phyloP scores from a whole-genome alignment of 2,329 filamentous ascomycete genomes.

The Penicillium palitans region DNA sequence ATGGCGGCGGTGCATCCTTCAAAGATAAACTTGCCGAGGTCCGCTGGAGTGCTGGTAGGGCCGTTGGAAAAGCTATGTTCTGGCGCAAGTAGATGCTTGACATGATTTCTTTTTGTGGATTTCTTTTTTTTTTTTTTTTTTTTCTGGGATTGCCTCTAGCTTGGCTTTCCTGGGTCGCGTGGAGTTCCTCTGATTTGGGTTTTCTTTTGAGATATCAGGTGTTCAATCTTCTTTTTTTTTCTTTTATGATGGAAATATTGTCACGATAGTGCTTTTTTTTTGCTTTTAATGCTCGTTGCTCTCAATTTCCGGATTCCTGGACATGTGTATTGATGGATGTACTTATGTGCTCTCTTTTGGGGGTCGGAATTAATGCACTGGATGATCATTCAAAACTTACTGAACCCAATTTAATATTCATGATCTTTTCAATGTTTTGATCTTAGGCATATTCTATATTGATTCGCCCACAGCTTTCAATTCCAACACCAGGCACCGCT shows the following conservation, averaged over 20 bases:
- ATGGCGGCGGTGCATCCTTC: slow-evolving; percentile 36
- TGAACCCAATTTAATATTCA: neutral
- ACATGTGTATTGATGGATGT: slow-evolving; percentile 19
- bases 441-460: neutral
- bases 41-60: slow-evolving; percentile 37
- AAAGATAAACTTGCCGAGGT: slow-evolving; percentile 39
- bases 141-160: neutral
- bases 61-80: slow-evolving; percentile 40
- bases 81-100: slow-evolving; percentile 38
- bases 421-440: too few relatives aligned
- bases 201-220: slow-evolving; percentile 6
- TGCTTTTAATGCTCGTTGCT: slow-evolving; percentile 3
- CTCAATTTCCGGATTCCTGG: slow-evolving; percentile 15
- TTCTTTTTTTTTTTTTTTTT: neutral
- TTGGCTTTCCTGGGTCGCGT: neutral
- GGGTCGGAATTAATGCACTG: slow-evolving; percentile 1
- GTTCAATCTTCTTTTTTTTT: slow-evolving; percentile 11
- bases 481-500: neutral
- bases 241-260: slow-evolving; percentile 27
- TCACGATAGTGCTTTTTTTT: slow-evolving; percentile 16
- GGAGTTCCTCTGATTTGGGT: slow-evolving; percentile 9
- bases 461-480: neutral
- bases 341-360: slow-evolving; percentile 11
- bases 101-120: neutral
- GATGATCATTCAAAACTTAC: neutral